Base-by-base conservation (phyloP, 805 yeast species). In the Priceomyces haplophilus region DNA sequence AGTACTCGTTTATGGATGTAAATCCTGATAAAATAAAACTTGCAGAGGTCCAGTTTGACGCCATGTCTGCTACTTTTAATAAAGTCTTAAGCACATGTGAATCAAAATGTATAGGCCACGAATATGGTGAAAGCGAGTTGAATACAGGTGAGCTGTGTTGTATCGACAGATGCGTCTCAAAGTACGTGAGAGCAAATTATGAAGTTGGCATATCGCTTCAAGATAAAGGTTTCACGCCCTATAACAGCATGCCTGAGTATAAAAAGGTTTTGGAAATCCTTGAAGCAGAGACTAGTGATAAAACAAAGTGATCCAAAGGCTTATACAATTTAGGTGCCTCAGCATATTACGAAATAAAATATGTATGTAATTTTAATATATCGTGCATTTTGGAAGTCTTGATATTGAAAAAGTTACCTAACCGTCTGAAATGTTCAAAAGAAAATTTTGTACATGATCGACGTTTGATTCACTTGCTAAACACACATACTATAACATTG, bases 101-200 rank as follows among this genome's bases (percentile, higher is more conserved):
- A 16, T 54, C 62, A 44, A 93, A 93, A 62, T 93, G 99, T 64
- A 75, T 93, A 32, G 83, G 85, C n/a, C 78, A 73, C n/a, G 86
- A 83, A 49, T 90, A 85, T 64, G 87, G 88, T 12, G 98, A 91
- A 54, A 74, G 78, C 7, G 97, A 91, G 19, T 68, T 90, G 42
- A 81, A 79, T 49, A 88, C 89, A 55, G 97, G 96, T 29, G 97
- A 90, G 59, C 64, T 73, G 45, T 75, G 79, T 35, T 91, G 97
- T 60, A 67, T 87, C 8, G 96, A 89, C 61, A 71, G 97, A 46
- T 90, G 98, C 66, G 91, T 86, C 34, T 65, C 80, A 49, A 90
- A 90, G 62, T 89, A 83, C 62, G 86, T 88, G 69, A 75, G 75
- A 53, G 83, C 89, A 36, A 89, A 83, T 59, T 62, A 78, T 35